Conservation (phyloP, 371 early-diverging fungal genomes). For the Rhizopus delemar region DNA sequence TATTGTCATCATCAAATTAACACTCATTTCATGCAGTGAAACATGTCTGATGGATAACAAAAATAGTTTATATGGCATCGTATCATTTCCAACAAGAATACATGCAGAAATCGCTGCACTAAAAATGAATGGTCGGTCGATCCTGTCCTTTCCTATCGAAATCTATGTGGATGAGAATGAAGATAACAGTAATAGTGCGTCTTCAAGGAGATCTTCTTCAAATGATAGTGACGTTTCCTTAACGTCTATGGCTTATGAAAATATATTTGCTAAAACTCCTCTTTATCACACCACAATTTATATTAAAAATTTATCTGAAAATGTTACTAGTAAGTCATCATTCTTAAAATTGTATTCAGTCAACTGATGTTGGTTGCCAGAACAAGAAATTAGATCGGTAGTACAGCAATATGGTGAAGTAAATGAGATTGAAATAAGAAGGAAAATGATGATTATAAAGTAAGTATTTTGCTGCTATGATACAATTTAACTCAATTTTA, state of each 20-base stretch:
- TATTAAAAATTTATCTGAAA: slow-evolving; percentile 78
- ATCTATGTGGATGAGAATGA: slow-evolving; percentile 71
- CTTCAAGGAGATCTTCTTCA: slow-evolving; percentile 15
- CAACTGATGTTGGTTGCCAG: slow-evolving; percentile 16
- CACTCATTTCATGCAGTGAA: slow-evolving; percentile 49
- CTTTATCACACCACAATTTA: slow-evolving; percentile 83
- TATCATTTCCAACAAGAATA: slow-evolving; percentile 73
- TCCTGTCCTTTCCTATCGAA: slow-evolving; percentile 63
- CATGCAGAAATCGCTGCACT: slow-evolving; percentile 81
- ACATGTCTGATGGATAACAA: slow-evolving; percentile 87
- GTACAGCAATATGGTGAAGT: slow-evolving; percentile 77
- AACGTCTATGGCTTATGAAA: slow-evolving; percentile 59
- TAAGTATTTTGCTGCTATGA: slow-evolving; percentile 31
- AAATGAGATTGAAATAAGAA: slow-evolving; percentile 72
- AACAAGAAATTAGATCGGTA: slow-evolving; percentile 53
- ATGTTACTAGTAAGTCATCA: slow-evolving; percentile 14
- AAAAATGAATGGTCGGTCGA: slow-evolving; percentile 73
- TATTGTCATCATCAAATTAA: background rate
- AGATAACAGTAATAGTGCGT: slow-evolving; percentile 13
- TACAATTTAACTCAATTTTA: slow-evolving; percentile 74
- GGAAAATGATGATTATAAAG: slow-evolving; percentile 77
- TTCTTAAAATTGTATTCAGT: background rate
- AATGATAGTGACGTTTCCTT: slow-evolving; percentile 18
- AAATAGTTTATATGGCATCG: slow-evolving; percentile 79
- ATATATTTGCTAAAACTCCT: slow-evolving; percentile 71